Conservation (phyloP, 179 eudicot genomes). For the Beta macrorhiza region DNA sequence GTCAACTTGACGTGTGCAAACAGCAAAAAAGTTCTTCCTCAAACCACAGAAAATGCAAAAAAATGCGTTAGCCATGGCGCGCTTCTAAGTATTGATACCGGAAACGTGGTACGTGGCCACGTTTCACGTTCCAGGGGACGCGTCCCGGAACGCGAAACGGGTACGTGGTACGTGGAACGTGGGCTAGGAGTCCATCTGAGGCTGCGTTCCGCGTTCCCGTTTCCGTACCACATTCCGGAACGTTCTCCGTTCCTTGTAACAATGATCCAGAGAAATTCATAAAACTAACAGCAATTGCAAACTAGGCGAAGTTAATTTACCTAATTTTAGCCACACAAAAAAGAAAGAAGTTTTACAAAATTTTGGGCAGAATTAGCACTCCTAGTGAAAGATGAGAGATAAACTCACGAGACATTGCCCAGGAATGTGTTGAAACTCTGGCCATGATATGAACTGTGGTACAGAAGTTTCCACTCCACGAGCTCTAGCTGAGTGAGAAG, state of each 20-base stretch:
- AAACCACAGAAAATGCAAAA: not conserved
- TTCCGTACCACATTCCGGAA: too few relatives aligned
- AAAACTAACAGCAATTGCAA: not conserved
- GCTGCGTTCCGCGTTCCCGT: too few relatives aligned
- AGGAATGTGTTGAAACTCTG: slow-evolving; percentile 82
- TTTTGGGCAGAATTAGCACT: not conserved
- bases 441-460: slow-evolving; percentile 78
- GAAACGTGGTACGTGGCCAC: too few relatives aligned
- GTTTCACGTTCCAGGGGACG: too few relatives aligned
- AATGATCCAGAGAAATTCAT: not conserved
- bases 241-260: too few relatives aligned
- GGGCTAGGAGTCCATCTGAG: too few relatives aligned
- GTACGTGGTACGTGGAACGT: too few relatives aligned
- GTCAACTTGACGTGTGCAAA: not conserved
- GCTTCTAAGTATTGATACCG: not conserved
- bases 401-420: slow-evolving; percentile 73
- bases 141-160: too few relatives aligned
- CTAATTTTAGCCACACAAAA: not conserved
- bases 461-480: slow-evolving; percentile 82
- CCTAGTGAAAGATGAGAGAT: slow-evolving; percentile 11
- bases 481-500: slow-evolving; percentile 64
- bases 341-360: not conserved
- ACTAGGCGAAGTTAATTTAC: not conserved
- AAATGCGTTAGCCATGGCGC: not conserved
- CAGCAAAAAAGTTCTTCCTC: not conserved